phyloP scores from a whole-genome alignment of 306 rosid genomes.

The Quillaja saponaria region DNA sequence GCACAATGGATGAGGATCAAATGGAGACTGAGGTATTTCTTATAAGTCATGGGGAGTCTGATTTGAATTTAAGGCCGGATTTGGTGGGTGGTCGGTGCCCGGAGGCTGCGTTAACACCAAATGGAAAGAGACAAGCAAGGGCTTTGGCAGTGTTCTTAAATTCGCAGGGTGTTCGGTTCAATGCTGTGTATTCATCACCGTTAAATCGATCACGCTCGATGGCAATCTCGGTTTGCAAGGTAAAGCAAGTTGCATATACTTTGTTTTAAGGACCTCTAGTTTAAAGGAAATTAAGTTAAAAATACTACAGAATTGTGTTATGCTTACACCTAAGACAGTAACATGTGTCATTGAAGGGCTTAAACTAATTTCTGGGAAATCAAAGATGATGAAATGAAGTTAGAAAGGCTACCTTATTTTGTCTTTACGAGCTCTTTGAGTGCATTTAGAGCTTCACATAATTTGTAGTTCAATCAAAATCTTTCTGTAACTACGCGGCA shows the following conservation, averaged over 20 bases:
- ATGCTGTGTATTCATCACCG: slow-evolving; percentile 73
- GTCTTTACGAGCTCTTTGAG: too few relatives aligned
- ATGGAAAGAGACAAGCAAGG: slow-evolving; percentile 86
- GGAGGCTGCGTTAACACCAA: slow-evolving; percentile 57
- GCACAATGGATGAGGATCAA: slow-evolving; percentile 53
- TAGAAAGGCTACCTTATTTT: too few relatives aligned
- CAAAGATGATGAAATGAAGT: too few relatives aligned
- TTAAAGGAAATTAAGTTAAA: neutral
- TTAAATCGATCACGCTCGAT: slow-evolving; percentile 82
- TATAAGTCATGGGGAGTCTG: slow-evolving; percentile 91
- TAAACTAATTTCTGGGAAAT: too few relatives aligned
- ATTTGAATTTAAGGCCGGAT: slow-evolving; percentile 69
- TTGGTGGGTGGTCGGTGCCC: slow-evolving; percentile 79
- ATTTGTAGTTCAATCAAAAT: too few relatives aligned
- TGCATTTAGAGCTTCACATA: too few relatives aligned
- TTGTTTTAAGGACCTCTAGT: neutral
- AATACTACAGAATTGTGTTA: too few relatives aligned
- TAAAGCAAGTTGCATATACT: slow-evolving; percentile 12
- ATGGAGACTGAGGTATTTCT: slow-evolving; percentile 71
- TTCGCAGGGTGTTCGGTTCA: slow-evolving; percentile 78
- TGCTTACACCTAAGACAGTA: too few relatives aligned
- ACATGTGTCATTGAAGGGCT: too few relatives aligned
- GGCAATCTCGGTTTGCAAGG: slow-evolving; percentile 79
- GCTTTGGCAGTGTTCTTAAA: slow-evolving; percentile 92
- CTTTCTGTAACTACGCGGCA: too few relatives aligned